Evolutionary conservation across 768 basidiomycete species (phyloP).

Genomic region (Neoboletus subvelutipes): DNA sequence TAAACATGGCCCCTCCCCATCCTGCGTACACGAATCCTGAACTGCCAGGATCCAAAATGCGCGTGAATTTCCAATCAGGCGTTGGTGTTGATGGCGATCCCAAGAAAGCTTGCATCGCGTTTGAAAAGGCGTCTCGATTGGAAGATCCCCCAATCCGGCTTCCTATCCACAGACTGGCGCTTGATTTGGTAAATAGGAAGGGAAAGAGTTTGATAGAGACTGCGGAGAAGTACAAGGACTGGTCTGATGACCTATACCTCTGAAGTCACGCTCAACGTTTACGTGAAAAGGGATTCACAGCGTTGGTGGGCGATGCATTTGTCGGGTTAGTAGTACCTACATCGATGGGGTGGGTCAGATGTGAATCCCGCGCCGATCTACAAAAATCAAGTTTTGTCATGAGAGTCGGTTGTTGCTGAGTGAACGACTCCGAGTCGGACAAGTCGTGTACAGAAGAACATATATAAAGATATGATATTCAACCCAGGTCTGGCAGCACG

Average conservation of each 20-base stretch:
- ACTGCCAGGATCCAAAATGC: slow-evolving; percentile 9
- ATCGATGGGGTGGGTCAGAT: no score
- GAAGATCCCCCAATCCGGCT: slow-evolving; percentile 25
- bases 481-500: no score
- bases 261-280: no score
- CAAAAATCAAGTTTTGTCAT: no score
- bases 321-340: no score
- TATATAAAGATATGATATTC: no score
- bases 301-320: no score
- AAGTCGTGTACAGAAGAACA: no score
- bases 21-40: slow-evolving; percentile 19
- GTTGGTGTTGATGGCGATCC: slow-evolving; percentile 10
- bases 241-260: slow-evolving; percentile 27
- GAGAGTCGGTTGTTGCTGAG: no score
- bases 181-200: slow-evolving; percentile 9
- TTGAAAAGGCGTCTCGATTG: slow-evolving; percentile 18
- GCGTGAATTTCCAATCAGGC: neutral
- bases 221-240: slow-evolving; percentile 21
- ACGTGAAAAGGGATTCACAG: no score
- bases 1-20: neutral
- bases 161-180: slow-evolving; percentile 12
- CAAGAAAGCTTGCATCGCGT: slow-evolving; percentile 20
- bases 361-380: no score
- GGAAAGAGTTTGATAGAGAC: slow-evolving; percentile 12
- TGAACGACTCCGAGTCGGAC: no score